These are phyloP conservation scores for Lodderomyces orthopsilosis DNA, from an alignment of 1,139 yeast genomes.

Conservation along the genomic window DNA sequence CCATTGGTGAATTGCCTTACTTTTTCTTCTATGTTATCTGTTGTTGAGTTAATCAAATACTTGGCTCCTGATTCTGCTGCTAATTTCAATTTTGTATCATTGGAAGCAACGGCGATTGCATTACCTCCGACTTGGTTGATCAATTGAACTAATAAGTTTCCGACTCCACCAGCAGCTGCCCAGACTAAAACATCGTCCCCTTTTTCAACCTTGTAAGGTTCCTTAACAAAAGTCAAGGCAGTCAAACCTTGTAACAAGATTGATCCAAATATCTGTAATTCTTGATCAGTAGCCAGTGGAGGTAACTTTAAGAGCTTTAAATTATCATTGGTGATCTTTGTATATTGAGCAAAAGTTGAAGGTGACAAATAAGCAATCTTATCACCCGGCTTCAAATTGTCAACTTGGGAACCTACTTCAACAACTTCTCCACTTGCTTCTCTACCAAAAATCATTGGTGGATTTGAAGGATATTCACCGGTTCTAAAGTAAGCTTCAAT, in stretches of 20 bases:
- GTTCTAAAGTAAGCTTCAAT: conserved; percentile 79
- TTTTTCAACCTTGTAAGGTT: conserved; percentile 61
- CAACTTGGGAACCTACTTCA: conserved; percentile 61
- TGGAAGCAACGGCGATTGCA: conserved; percentile 82
- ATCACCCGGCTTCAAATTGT: conserved; percentile 64
- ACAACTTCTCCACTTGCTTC: conserved; percentile 81
- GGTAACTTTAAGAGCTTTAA: conserved; percentile 48
- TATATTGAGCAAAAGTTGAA: conserved; percentile 69
- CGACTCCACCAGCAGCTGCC: conserved; percentile 97
- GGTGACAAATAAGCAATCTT: conserved; percentile 56
- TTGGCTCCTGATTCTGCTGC: conserved; percentile 79
- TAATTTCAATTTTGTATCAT: conserved; percentile 57
- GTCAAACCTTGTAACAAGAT: conserved; percentile 72
- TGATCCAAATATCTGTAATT: conserved; percentile 56
- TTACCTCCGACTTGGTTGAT: conserved; percentile 63
- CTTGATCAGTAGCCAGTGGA: conserved; percentile 42
- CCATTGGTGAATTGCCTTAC: conserved; percentile 69
- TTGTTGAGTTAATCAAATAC: conserved; percentile 56
- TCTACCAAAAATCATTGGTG: conserved; percentile 72
- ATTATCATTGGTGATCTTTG: conserved; percentile 39
- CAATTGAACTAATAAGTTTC: conserved; percentile 66
- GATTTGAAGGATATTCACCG: conserved; percentile 53
- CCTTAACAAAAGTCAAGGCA: conserved; percentile 65
- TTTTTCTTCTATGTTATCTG: conserved; percentile 54
- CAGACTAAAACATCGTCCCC: conserved; percentile 74